Conservation (phyloP, 2,329 filamentous ascomycete genomes). For the Neodidymelliopsis sp. region DNA sequence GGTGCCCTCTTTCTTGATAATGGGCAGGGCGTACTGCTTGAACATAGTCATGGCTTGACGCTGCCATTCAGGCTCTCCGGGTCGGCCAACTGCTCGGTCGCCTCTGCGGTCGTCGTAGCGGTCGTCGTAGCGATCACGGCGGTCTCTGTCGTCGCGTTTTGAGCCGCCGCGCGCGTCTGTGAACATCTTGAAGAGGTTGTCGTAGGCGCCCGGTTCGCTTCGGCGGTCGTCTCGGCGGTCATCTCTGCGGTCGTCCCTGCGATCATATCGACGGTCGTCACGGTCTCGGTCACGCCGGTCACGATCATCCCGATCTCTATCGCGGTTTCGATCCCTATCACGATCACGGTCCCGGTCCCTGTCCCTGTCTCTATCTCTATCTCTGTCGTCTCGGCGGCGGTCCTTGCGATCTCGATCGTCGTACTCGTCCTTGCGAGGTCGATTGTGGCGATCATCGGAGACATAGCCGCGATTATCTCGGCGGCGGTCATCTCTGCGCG, state of each 20-base stretch:
- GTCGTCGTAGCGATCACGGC: constrained; percentile 25
- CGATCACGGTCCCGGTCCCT: constrained; percentile 15
- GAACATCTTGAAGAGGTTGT: constrained; percentile 15
- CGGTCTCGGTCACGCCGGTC: constrained; percentile 20
- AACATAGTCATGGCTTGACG: constrained; percentile 43
- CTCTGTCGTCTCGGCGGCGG: constrained; percentile 22
- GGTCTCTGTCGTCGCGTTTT: constrained; percentile 25
- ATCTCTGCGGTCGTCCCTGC: constrained; percentile 27
- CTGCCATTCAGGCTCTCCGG: constrained; percentile 39
- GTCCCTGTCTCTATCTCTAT: constrained; percentile 12
- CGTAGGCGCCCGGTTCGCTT: constrained; percentile 23
- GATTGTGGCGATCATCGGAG: constrained; percentile 34
- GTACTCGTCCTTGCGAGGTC: constrained; percentile 26
- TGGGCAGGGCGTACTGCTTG: constrained; percentile 41
- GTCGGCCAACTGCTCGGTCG: constrained; percentile 19
- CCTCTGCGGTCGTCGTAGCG: constrained; percentile 27
- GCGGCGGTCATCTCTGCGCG: constrained; percentile 22
- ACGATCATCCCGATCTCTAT: constrained; percentile 21
- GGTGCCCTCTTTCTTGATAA: constrained; percentile 44
- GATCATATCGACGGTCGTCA: constrained; percentile 16
- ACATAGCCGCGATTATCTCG: constrained; percentile 36
- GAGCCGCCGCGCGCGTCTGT: constrained; percentile 23
- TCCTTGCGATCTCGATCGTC: constrained; percentile 23
- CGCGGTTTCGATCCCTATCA: constrained; percentile 9
- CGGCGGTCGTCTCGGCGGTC: constrained; percentile 24